Conservation (phyloP, 164 flowering plant species). For the Warburgia ugandensis region DNA sequence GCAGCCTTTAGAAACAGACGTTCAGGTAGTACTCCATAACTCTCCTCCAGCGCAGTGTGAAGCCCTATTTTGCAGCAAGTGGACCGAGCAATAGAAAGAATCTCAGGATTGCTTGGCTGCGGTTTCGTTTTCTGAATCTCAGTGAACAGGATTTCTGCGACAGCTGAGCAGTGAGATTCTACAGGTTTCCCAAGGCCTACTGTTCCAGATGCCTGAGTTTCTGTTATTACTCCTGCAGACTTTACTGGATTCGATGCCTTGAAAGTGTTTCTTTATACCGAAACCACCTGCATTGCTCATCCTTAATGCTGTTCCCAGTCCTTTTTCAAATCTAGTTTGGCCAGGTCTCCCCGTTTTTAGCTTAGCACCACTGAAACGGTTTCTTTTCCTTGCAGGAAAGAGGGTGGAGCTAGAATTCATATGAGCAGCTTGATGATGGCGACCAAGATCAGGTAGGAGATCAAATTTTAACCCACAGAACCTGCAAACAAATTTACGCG, state of each 20-base stretch:
- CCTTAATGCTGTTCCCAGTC: slow-evolving; percentile 44
- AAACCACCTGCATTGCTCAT: slow-evolving; percentile 45
- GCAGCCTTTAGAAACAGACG: slow-evolving; percentile 80
- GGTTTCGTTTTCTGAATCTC: slow-evolving; percentile 64
- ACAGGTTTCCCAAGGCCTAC: slow-evolving; percentile 41
- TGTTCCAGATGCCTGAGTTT: slow-evolving; percentile 33
- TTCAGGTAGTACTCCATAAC: slow-evolving; percentile 67
- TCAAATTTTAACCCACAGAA: slow-evolving; percentile 92
- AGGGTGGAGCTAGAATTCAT: slow-evolving; percentile 49
- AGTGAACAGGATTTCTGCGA: slow-evolving; percentile 61
- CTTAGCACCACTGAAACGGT: slow-evolving; percentile 45
- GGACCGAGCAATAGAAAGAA: slow-evolving; percentile 67
- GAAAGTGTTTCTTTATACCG: slow-evolving; percentile 51
- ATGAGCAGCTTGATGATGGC: slow-evolving; percentile 98
- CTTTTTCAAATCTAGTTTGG: slow-evolving; percentile 56
- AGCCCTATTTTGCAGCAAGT: slow-evolving; percentile 73
- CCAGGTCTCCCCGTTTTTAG: slow-evolving; percentile 65
- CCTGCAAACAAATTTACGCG: slow-evolving; percentile 54
- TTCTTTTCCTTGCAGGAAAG: slow-evolving; percentile 42
- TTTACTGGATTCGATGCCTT: slow-evolving; percentile 31
- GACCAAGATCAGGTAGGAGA: slow-evolving; percentile 94
- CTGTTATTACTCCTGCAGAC: slow-evolving; percentile 18
- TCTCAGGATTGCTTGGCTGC: slow-evolving; percentile 66
- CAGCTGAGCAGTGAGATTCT: slow-evolving; percentile 57
- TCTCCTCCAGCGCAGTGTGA: slow-evolving; percentile 50